phyloP scores from a whole-genome alignment of 139 green algal genomes.

The Chlamydomonas incerta region DNA sequence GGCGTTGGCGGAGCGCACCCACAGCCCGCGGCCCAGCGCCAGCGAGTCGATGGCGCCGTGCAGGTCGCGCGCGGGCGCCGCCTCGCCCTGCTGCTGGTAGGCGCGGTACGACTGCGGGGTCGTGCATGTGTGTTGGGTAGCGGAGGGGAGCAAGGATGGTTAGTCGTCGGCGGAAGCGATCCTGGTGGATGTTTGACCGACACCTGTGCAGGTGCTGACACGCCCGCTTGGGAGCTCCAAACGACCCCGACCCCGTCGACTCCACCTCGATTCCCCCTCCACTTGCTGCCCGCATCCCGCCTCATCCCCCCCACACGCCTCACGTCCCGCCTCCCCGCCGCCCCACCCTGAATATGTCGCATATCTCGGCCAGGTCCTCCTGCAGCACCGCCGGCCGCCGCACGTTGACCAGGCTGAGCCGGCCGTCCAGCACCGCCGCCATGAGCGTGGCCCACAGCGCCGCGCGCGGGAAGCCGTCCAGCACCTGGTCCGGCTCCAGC shows the following conservation, averaged over 20 bases:
- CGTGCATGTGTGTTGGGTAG: background rate
- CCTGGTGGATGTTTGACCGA: too few species aligned
- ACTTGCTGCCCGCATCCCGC: too few species aligned
- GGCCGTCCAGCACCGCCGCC: conserved; percentile 4
- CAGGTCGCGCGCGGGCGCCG: background rate
- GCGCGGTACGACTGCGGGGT: conserved; percentile 12
- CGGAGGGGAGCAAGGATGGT: background rate
- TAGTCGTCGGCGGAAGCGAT: too few species aligned
- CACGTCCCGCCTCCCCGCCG: too few species aligned
- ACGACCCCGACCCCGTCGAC: too few species aligned
- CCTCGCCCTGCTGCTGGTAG: conserved; percentile 34
- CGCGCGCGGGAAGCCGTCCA: background rate
- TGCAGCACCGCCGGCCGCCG: background rate
- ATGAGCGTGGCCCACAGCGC: conserved; percentile 22
- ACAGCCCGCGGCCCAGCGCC: conserved; percentile 3
- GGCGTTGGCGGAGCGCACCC: background rate
- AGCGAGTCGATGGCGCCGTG: conserved; percentile 9
- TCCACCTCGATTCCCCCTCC: too few species aligned
- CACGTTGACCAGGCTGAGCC: conserved; percentile 14
- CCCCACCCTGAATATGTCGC: conserved; percentile 21
- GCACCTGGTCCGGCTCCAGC: conserved; percentile 10
- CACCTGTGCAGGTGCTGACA: too few species aligned
- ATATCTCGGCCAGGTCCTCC: conserved; percentile 8
- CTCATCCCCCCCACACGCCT: background rate
- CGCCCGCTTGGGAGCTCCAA: too few species aligned